These are phyloP conservation scores for Penicillium sp. DNA, from an alignment of 2,329 filamentous ascomycete species.

Conservation along the genomic window DNA sequence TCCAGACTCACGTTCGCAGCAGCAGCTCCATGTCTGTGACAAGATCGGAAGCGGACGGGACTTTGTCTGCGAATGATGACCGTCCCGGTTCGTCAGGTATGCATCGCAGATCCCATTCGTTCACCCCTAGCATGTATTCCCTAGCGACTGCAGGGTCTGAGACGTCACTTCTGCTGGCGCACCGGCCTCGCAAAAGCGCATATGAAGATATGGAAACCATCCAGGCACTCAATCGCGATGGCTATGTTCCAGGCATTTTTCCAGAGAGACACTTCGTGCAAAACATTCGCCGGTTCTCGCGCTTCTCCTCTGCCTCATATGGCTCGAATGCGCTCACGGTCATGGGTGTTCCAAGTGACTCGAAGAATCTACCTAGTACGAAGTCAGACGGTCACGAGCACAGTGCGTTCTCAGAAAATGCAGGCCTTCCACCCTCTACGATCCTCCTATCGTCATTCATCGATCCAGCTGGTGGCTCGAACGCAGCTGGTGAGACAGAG, in stretches of 20 bases:
- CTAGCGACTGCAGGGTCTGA: constrained; percentile 44
- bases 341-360: constrained; percentile 42
- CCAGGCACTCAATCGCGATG: constrained; percentile 42
- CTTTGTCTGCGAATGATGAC: constrained; percentile 29
- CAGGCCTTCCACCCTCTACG: constrained; percentile 44
- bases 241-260: constrained; percentile 45
- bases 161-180: constrained; percentile 44
- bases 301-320: constrained; percentile 48
- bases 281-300: constrained; percentile 46
- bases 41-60: constrained; percentile 41
- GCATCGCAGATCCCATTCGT: constrained; percentile 38
- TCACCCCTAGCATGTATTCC: constrained; percentile 46
- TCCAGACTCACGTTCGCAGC: constrained; percentile 41
- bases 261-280: constrained; percentile 45
- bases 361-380: constrained; percentile 29
- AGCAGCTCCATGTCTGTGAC: constrained; percentile 43
- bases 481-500: constrained; percentile 61
- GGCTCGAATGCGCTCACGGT: constrained; percentile 45
- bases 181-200: constrained; percentile 41
- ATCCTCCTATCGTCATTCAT: constrained; percentile 67
- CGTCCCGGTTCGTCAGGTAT: constrained; percentile 28
- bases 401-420: constrained; percentile 44
- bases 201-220: constrained; percentile 47
- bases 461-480: constrained; percentile 65
- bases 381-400: constrained; percentile 42